Conservation (phyloP, 2,329 filamentous ascomycete species). For the Cercospora sp. region DNA sequence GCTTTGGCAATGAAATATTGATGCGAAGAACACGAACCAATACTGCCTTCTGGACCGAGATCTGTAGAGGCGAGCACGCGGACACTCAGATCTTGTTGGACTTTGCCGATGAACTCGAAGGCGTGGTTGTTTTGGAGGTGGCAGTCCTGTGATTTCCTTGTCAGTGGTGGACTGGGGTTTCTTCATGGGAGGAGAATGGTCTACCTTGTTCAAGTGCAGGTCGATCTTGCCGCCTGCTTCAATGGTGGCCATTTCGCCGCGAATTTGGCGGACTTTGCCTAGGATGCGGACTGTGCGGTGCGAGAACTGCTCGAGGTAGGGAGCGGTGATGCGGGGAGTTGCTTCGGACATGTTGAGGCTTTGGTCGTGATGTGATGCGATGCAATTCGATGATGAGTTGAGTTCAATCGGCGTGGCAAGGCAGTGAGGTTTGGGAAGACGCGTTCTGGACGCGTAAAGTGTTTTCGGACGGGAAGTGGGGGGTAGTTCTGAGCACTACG, state of each 20-base stretch:
- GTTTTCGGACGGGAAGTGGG: neutral
- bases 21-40: conserved; percentile 55
- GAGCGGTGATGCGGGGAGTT: conserved; percentile 79
- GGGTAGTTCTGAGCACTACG: conserved; percentile 2
- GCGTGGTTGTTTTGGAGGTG: conserved; percentile 70
- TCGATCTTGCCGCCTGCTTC: conserved; percentile 78
- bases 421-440: conserved; percentile 1
- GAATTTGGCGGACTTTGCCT: conserved; percentile 79
- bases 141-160: conserved; percentile 56
- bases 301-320: conserved; percentile 73
- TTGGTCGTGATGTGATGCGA: neutral
- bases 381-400: neutral
- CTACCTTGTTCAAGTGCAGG: conserved; percentile 70
- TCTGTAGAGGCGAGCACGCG: conserved; percentile 70
- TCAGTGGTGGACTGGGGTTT: neutral
- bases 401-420: neutral
- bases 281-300: conserved; percentile 76
- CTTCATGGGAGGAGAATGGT: conserved; percentile 42
- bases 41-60: conserved; percentile 58
- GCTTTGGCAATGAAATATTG: neutral
- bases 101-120: conserved; percentile 77
- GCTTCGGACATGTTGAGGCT: conserved; percentile 63
- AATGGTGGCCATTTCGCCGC: conserved; percentile 76
- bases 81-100: conserved; percentile 70
- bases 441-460: conserved; percentile 13